Conservation (phyloP, 208 protist species). For the Leptomonas pyrrhocoris region DNA sequence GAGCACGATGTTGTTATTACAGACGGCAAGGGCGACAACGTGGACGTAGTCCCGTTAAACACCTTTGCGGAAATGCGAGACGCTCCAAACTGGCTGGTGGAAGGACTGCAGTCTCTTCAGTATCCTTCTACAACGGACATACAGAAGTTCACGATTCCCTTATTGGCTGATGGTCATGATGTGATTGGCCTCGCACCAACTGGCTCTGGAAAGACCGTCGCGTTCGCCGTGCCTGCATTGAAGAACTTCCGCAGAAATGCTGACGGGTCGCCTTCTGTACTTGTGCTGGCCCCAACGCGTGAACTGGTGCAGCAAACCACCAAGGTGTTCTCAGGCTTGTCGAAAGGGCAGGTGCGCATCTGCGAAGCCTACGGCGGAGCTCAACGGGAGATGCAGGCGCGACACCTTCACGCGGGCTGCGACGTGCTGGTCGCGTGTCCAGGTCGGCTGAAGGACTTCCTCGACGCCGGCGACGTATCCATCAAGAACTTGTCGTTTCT, state of each 20-base stretch:
- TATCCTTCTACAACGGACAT: constrained; percentile 86
- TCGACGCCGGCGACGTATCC: constrained; percentile 90
- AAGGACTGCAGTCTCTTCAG: constrained; percentile 53
- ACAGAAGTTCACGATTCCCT: constrained; percentile 87
- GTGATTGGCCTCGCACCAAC: constrained; percentile 98
- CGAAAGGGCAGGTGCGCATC: constrained; percentile 55
- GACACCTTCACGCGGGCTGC: constrained; percentile 69
- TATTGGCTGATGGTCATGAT: constrained; percentile 90
- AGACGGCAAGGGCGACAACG: constrained; percentile 43
- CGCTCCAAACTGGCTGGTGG: constrained; percentile 62
- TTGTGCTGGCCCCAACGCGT: constrained; percentile 98
- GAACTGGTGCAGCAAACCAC: constrained; percentile 99
- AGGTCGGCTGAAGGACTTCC: constrained; percentile 96
- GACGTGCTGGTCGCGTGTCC: constrained; percentile 98
- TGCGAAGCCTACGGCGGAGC: constrained; percentile 85
- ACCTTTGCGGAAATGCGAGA: constrained; percentile 61
- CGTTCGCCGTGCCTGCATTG: constrained; percentile 97
- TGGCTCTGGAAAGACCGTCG: constrained; percentile 98
- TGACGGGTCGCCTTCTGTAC: constrained; percentile 74
- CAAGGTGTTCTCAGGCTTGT: constrained; percentile 90
- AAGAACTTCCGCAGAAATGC: constrained; percentile 44
- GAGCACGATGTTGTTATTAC: constrained; percentile 59
- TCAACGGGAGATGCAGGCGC: constrained; percentile 64
- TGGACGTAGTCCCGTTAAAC: constrained; percentile 64
- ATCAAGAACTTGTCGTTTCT: constrained; percentile 93